A percentile compares a stretch with the other conserved stretches of the same genome.
Evolutionary conservation across 768 basidiomycete genomes (phyloP).

Genomic region (Collybiopsis luxurians): DNA sequence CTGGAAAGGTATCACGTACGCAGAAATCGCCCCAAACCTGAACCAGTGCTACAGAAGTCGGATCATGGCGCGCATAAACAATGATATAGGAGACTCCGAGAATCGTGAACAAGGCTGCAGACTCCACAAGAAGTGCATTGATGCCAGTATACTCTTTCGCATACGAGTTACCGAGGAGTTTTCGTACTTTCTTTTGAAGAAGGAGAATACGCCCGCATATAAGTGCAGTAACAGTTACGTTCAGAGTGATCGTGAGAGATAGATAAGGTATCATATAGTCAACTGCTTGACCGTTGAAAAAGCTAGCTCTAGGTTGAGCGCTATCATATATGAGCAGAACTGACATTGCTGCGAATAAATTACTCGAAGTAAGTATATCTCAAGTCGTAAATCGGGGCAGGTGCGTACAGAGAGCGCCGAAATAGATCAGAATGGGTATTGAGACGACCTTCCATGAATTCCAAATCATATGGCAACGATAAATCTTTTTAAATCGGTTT

Average conservation of each 20-base stretch:
- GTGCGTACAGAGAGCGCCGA: conserved; percentile 14
- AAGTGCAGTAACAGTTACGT: conserved; percentile 26
- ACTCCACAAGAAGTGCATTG: conserved; percentile 25
- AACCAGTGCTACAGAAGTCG: conserved; percentile 18
- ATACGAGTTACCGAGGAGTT: conserved; percentile 10
- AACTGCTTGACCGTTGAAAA: conserved; percentile 22
- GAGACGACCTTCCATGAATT: conserved; percentile 7
- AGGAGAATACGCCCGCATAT: conserved; percentile 25
- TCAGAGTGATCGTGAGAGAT: conserved; percentile 22
- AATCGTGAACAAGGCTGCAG: conserved; percentile 26
- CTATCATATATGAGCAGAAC: conserved; percentile 25
- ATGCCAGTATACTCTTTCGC: conserved; percentile 22
- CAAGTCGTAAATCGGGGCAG: too few relatives aligned
- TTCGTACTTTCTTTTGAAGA: conserved; percentile 8
- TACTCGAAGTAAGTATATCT: background rate
- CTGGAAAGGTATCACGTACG: conserved; percentile 17
- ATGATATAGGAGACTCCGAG: conserved; percentile 24
- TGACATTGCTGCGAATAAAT: conserved; percentile 18
- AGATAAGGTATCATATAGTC: conserved; percentile 26
- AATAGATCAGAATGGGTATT: conserved; percentile 17
- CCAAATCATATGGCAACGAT: conserved; percentile 33
- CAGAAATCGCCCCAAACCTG: conserved; percentile 26
- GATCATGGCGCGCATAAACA: conserved; percentile 19
- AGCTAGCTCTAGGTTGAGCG: conserved; percentile 22
- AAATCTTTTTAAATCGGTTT: conserved; percentile 21